phyloP scores from a whole-genome alignment of 2,329 filamentous ascomycete species.

The Trichoderma sp. region DNA sequence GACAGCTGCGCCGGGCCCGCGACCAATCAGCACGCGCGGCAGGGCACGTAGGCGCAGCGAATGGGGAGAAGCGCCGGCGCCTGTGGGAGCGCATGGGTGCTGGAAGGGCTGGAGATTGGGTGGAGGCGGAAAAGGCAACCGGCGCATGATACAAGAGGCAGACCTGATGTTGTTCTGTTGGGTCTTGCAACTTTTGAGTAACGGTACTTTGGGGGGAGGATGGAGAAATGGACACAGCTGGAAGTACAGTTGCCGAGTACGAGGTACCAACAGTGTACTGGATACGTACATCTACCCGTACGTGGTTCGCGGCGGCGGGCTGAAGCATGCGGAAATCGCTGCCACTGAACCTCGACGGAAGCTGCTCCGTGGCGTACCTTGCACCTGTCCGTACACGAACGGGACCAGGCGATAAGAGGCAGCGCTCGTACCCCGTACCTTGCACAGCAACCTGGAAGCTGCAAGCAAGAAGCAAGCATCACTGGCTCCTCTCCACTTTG shows the following conservation, averaged over 20 bases:
- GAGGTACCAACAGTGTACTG: not conserved
- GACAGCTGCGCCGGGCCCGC: not conserved
- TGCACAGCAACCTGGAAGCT: not conserved
- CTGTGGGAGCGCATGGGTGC: not conserved
- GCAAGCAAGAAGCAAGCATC: not conserved
- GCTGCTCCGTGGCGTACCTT: not conserved
- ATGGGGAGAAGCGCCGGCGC: slow-evolving; percentile 13
- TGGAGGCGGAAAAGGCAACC: slow-evolving; percentile 9
- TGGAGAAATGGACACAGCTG: not conserved
- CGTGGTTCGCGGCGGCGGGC: not conserved
- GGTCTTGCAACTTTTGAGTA: not conserved
- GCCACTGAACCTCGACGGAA: not conserved
- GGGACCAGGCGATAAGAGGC: not conserved
- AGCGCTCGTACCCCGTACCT: not conserved
- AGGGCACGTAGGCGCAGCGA: slow-evolving; percentile 11
- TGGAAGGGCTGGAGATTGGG: slow-evolving; percentile 2
- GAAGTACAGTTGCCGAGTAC: not conserved
- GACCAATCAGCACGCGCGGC: slow-evolving; percentile 7
- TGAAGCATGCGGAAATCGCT: not conserved
- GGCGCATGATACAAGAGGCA: slow-evolving; percentile 5
- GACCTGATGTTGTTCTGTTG: not conserved
- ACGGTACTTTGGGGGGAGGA: not conserved
- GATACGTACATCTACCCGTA: too few relatives aligned
- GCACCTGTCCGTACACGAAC: not conserved
- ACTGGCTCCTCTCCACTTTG: not conserved